Percentiles rank a stretch among this genome's conserved stretches.
Evolutionary conservation across 176 grass and related monocot genomes (phyloP).

Genomic region (Typha latifolia): DNA sequence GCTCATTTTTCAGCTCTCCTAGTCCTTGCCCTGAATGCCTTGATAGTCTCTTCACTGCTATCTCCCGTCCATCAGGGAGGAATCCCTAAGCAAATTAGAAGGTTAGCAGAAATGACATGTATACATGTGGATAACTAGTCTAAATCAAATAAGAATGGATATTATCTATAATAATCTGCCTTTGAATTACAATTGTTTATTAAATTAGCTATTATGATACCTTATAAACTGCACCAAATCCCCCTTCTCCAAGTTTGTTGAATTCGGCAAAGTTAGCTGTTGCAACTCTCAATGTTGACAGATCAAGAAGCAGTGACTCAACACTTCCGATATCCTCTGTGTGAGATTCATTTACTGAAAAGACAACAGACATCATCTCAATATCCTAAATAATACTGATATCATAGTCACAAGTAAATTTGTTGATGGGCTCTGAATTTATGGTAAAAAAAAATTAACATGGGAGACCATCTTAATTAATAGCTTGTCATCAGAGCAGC

Average conservation of each 20-base stretch:
- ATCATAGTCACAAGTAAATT: too few species aligned
- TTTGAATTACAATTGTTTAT: too few species aligned
- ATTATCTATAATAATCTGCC: too few species aligned
- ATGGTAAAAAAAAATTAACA: not conserved
- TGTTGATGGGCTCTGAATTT: too few species aligned
- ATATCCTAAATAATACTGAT: not conserved
- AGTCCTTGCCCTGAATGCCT: slow-evolving; percentile 36
- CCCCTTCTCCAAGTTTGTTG: slow-evolving; percentile 39
- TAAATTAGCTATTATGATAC: slow-evolving; percentile 1
- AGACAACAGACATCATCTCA: not conserved
- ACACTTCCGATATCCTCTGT: not conserved
- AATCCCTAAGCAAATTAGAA: slow-evolving; percentile 15
- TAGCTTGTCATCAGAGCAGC: too few species aligned
- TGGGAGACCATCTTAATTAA: not conserved
- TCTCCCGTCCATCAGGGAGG: slow-evolving; percentile 15
- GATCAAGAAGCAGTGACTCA: slow-evolving; percentile 14
- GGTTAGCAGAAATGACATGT: too few species aligned
- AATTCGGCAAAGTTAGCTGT: slow-evolving; percentile 28
- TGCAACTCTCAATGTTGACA: slow-evolving; percentile 18
- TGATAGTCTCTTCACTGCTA: slow-evolving; percentile 47
- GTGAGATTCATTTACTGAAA: not conserved
- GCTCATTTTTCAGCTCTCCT: slow-evolving; percentile 53
- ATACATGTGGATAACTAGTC: too few species aligned
- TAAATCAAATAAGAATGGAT: too few species aligned
- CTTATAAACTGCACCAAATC: slow-evolving; percentile 53